Base-by-base conservation (phyloP, 2,329 filamentous ascomycete species). In the Stromatinia cepivora region DNA sequence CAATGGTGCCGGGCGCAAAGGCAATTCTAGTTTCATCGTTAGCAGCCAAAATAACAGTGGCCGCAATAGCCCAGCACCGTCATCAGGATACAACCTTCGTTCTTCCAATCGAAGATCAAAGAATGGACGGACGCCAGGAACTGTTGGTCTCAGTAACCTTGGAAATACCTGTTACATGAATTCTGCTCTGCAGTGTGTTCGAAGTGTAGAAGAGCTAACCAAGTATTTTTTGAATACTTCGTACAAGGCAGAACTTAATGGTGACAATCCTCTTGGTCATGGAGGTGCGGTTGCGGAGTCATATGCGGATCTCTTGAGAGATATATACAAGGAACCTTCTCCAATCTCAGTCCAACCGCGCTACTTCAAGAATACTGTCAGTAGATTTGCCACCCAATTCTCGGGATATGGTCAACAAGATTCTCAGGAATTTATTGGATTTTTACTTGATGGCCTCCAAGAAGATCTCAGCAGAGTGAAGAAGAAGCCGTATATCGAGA, bases 161-260 rank as follows among this genome's bases (percentile, higher is more conserved):
- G 95, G 95, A 62, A 99, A 99, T 77, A 98, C 95, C 0, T 99
- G 95, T 81, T 99, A 99, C 81, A 97, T 98, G 94, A 98, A 98
- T 80, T 97, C 94, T 31, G 95, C 95, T 13, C 84, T 98, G 67
- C 95, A 99, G 79, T 99, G 95, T 79, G 88, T 99, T 65, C 89
- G 94, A 64, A 96, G 92, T 75, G 93, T 97, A 0, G 92, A 97
- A 77, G 95, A 99, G 80, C 82, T 99, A 72, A 94, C 93, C 7
- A 90, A 93, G 76, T 99, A 97, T 80, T 98, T 99, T 80, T 80
- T 97, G 63, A 84, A 87, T 64, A 86, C 89, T 70, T 86, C 90
- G 71, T 93, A 92, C 80, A 88, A 90, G 75, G 82, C 85, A 65
- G 94, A 99, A 76, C 85, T 98, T 73, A 99, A 99, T 79, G 84